These are phyloP conservation scores for Plasmodium cynomolgi DNA, from an alignment of 169 alveolate genomes.

Conservation along the genomic window DNA sequence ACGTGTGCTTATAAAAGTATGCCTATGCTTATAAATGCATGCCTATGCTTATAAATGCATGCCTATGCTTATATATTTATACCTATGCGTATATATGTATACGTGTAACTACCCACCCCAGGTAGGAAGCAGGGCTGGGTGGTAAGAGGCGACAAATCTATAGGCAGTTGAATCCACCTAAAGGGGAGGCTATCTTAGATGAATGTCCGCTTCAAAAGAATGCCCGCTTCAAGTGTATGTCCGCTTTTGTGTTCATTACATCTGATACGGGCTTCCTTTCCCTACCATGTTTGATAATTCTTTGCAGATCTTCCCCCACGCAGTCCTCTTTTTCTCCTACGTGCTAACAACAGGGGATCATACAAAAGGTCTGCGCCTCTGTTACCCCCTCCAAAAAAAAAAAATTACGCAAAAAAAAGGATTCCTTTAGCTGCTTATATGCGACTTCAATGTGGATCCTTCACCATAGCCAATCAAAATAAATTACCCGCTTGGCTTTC, in stretches of 20 bases:
- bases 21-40: too few relatives aligned
- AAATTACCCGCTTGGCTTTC: neutral
- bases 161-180: neutral
- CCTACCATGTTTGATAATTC: neutral
- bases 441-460: neutral
- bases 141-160: neutral
- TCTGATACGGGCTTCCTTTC: neutral
- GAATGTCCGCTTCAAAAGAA: neutral
- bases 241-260: neutral
- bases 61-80: too few relatives aligned
- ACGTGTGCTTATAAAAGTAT: neutral
- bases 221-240: neutral
- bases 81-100: neutral
- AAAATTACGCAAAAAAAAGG: neutral
- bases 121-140: neutral
- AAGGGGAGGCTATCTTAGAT: neutral
- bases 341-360: neutral
- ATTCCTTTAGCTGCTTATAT: neutral
- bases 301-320: neutral
- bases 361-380: neutral
- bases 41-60: too few relatives aligned
- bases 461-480: neutral
- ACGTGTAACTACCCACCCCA: neutral
- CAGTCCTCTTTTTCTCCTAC: neutral
- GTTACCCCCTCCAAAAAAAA: neutral